Conservation (phyloP, 345 rosid genomes). For the Salix arbutifolia region DNA sequence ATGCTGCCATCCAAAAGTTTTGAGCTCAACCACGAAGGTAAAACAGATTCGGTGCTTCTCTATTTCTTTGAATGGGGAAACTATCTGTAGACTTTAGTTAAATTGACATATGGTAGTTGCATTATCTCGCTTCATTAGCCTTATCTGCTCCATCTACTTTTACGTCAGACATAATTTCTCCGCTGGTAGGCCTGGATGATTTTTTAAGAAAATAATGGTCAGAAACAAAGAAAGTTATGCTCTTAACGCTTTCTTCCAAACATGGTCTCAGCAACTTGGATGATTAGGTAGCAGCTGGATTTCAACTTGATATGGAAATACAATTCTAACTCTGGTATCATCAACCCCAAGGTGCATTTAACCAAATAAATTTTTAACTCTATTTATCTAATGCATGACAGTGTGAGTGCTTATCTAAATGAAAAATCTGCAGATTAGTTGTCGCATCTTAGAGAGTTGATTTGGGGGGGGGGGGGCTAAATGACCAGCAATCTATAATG, state of each 20-base stretch:
- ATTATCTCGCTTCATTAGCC: background rate
- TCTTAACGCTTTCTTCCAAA: no score
- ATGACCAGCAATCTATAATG: background rate
- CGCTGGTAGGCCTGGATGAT: slow-evolving; percentile 37
- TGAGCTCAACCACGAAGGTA: background rate
- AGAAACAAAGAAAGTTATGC: background rate
- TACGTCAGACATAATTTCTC: slow-evolving; percentile 25
- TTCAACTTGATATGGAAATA: no score
- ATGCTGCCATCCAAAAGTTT: background rate
- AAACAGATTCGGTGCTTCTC: background rate
- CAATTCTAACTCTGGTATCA: no score
- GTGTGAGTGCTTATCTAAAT: no score
- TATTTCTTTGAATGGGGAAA: background rate
- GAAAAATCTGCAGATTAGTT: no score
- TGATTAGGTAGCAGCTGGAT: no score
- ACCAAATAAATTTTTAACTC: no score
- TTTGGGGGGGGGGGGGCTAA: background rate
- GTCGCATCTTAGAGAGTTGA: no score
- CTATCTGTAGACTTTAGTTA: no score
- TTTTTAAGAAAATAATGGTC: slow-evolving; percentile 2
- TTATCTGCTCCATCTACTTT: slow-evolving; percentile 2
- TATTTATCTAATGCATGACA: no score
- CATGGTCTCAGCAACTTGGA: no score
- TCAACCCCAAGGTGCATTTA: no score
- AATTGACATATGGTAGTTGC: background rate